These are phyloP conservation scores for Hirschioporus abietinus DNA, from an alignment of 768 basidiomycete genomes.

Conservation along the genomic window DNA sequence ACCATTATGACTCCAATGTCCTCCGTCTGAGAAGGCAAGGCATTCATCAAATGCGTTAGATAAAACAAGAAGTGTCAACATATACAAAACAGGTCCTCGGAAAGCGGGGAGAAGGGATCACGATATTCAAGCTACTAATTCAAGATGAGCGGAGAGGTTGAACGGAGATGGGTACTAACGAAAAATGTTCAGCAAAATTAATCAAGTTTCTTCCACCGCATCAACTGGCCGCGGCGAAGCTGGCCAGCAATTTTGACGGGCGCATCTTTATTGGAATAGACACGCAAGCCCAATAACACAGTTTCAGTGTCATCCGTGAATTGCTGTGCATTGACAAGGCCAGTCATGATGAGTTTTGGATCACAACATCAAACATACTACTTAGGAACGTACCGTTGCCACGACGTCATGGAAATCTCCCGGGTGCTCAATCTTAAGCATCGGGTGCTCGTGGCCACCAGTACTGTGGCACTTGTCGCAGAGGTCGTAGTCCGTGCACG, in stretches of 20 bases:
- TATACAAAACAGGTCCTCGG: not conserved
- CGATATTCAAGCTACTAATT: no score
- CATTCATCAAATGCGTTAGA: not conserved
- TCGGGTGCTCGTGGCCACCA: constrained; percentile 12
- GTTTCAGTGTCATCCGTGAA: constrained; percentile 9
- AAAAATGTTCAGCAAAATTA: not conserved
- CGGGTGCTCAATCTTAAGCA: constrained; percentile 12
- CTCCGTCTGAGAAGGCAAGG: not conserved
- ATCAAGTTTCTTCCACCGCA: constrained; percentile 3
- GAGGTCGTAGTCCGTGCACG: constrained; percentile 13
- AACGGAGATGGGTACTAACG: no score
- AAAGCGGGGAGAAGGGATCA: no score
- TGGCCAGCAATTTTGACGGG: constrained; percentile 30
- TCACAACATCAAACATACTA: not conserved
- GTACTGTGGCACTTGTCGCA: constrained; percentile 13
- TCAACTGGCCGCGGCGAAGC: constrained; percentile 18
- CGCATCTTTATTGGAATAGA: constrained; percentile 31
- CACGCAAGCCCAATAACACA: constrained; percentile 31
- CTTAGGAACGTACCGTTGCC: constrained; percentile 8
- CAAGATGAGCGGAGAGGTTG: no score
- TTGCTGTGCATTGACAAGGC: not conserved
- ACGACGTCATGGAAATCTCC: constrained; percentile 8
- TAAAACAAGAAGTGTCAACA: not conserved
- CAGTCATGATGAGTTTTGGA: not conserved
- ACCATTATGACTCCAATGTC: not conserved